A percentile compares a stretch with the other conserved stretches of the same genome.
Evolutionary conservation across 176 grass and related monocot species (phyloP).

Genomic region (Hyparrhenia diplandra): DNA sequence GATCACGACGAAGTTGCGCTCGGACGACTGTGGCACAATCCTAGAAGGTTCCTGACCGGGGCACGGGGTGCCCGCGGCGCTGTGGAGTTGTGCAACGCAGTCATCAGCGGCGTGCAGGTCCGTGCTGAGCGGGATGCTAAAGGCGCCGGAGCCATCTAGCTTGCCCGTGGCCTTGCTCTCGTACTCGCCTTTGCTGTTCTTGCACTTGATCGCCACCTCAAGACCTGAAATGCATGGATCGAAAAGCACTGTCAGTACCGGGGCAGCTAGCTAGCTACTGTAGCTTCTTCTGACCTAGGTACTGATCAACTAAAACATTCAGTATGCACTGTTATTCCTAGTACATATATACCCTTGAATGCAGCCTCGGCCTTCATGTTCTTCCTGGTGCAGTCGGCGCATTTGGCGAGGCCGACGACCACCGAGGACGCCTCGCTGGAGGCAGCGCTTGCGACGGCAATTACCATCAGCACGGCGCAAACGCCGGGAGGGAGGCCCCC

Average conservation of each 20-base stretch:
- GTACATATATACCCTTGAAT: conserved; percentile 14
- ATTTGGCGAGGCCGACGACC: conserved; percentile 29
- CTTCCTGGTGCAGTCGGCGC: conserved; percentile 33
- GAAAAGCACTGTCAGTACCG: background rate
- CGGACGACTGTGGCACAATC: background rate
- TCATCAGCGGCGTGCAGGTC: conserved; percentile 13
- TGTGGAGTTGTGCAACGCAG: conserved; percentile 16
- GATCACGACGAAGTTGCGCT: background rate
- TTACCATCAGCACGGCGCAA: background rate
- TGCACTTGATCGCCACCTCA: conserved; percentile 25
- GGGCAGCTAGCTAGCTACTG: background rate
- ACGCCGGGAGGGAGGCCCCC: background rate
- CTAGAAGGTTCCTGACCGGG: conserved; percentile 9
- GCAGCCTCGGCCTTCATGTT: conserved; percentile 16
- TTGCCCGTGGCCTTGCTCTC: conserved; percentile 22
- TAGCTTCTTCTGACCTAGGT: background rate
- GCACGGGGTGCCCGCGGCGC: background rate
- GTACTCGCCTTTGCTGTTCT: background rate
- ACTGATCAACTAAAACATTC: background rate
- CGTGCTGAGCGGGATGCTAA: background rate
- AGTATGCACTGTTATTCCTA: background rate
- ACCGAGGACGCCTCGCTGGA: background rate
- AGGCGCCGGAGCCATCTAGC: conserved; percentile 7
- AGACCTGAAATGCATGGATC: background rate
- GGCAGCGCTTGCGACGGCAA: background rate